Base-by-base conservation (phyloP, 176 grass and related monocot genomes). In the Aegilops umbellulata region DNA sequence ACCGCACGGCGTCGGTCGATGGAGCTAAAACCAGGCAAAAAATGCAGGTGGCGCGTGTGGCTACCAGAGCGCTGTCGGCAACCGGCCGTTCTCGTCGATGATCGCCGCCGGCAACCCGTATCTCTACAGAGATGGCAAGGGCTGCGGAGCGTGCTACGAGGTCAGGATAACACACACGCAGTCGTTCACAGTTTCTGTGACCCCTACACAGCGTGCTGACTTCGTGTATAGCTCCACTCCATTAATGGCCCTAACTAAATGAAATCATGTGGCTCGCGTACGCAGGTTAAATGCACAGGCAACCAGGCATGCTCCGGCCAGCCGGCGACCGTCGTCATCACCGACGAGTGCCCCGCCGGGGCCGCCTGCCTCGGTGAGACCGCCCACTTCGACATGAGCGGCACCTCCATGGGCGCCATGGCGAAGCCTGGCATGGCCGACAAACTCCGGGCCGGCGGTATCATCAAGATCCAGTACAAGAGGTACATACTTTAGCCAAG, bases 71-170 rank as follows among this genome's bases (percentile, higher is more conserved):
- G 94, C 92, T 26, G 90, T 98, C 1, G 91, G 87, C 15, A 76
- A 46, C 10, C 53, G 69, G 11, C 96, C 96, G 0, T 91, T 92
- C 86, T 88, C 82, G 66, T 94, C 96, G 44, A 87, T 98, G 88
- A 88, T 94, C 73, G 17, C 96, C 47, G 80, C 93, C 20, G 96
- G 86, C 10, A 93, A 84, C 25, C 92, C 96, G 25, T 87, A 91
- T 23, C 34, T 98, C 71, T 98, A 84, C 88, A 92, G 89, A 71
- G 81, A 47, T 8, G 96, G 93, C 74, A 90, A 87, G 78, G 93
- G 97, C 3, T 98, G 97, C 26, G 97, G 97, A 47, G 90, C 97
- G 8, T 98, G 97, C 82, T 95, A 94, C 73, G 90, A 91, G 93
- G 95, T 98, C 46, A 80, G 69, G 7, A 77, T 20, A 34, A 12